phyloP scores from a whole-genome alignment of 768 basidiomycete species.

The Suillus weaverae region DNA sequence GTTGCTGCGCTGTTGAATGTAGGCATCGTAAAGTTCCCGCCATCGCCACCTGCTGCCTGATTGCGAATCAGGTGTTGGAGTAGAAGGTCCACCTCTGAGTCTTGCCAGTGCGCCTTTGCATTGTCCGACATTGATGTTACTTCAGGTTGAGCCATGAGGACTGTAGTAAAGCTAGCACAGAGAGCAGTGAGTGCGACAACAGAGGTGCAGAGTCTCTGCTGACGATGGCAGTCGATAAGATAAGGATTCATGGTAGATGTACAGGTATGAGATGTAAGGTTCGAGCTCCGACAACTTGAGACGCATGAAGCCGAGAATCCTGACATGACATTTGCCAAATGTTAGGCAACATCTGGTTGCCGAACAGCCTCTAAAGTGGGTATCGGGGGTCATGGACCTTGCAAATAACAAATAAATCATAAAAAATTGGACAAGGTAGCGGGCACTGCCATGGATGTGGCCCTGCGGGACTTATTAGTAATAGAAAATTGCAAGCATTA shows the following conservation, averaged over 20 bases:
- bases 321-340: too few relatives aligned
- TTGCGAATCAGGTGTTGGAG: neutral
- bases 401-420: too few relatives aligned
- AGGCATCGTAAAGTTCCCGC: neutral
- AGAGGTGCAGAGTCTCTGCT: neutral
- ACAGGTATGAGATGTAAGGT: neutral
- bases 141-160: neutral
- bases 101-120: neutral
- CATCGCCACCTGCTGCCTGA: neutral
- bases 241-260: neutral
- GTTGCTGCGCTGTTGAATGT: neutral
- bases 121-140: neutral
- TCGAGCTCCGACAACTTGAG: neutral
- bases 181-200: neutral
- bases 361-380: too few relatives aligned
- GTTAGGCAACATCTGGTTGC: too few relatives aligned
- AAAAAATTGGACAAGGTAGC: too few relatives aligned
- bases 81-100: neutral
- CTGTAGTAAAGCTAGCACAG: neutral
- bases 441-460: too few relatives aligned
- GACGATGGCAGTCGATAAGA: neutral
- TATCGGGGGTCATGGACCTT: too few relatives aligned
- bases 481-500: too few relatives aligned
- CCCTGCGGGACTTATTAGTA: too few relatives aligned
- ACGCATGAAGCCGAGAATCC: too few relatives aligned